Conservation (phyloP, 768 basidiomycete genomes). For the Leccinum barrowsii region DNA sequence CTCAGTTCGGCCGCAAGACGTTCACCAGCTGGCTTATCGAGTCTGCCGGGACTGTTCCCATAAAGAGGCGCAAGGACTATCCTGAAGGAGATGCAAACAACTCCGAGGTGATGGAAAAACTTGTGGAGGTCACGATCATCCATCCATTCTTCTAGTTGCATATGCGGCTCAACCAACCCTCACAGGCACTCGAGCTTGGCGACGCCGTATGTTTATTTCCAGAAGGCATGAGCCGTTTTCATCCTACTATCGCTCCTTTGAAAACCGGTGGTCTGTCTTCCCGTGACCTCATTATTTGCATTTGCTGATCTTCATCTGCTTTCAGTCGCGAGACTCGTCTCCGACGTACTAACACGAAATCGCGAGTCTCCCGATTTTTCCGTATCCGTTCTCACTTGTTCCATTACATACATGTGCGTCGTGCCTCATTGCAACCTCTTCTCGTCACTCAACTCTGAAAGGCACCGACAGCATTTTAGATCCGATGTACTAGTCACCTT, state of each 20-base stretch:
- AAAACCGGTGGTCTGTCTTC: conserved; percentile 74
- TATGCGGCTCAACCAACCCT: conserved; percentile 9
- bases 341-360: conserved; percentile 71
- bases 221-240: conserved; percentile 83
- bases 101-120: conserved; percentile 58
- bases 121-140: conserved; percentile 52
- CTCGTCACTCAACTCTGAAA: conserved; percentile 24
- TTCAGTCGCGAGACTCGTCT: conserved; percentile 75
- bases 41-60: conserved; percentile 81
- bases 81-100: conserved; percentile 58
- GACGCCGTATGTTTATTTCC: conserved; percentile 84
- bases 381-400: conserved; percentile 70
- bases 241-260: conserved; percentile 81
- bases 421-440: neutral
- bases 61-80: conserved; percentile 73
- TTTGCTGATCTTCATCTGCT: conserved; percentile 1
- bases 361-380: conserved; percentile 65
- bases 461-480: conserved; percentile 84
- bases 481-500: conserved; percentile 86
- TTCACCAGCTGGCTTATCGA: conserved; percentile 92
- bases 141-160: neutral
- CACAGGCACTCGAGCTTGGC: conserved; percentile 68
- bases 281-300: neutral
- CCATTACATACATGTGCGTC: conserved; percentile 75
- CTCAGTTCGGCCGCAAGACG: conserved; percentile 77